These are phyloP conservation scores for Solanum arcanum DNA, from an alignment of 257 asterid species.

Conservation along the genomic window DNA sequence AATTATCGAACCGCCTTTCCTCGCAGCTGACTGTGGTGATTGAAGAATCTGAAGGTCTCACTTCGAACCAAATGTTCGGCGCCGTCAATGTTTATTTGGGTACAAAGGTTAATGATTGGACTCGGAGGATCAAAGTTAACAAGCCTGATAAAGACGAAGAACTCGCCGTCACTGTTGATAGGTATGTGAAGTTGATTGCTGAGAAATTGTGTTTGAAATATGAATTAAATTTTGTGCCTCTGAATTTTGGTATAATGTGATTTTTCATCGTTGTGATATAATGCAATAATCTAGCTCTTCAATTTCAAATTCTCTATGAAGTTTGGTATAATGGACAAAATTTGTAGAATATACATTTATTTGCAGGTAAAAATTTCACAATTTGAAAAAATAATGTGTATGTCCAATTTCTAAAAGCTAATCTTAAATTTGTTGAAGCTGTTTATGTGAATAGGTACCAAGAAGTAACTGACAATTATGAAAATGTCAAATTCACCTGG, in stretches of 20 bases:
- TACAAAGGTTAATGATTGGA: constrained; percentile 38
- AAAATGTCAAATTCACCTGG: constrained; percentile 36
- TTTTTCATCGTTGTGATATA: too few species aligned
- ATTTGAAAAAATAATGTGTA: not conserved
- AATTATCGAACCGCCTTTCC: constrained; percentile 30
- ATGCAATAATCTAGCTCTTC: not conserved
- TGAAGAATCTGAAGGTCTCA: constrained; percentile 57
- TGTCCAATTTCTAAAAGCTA: not conserved
- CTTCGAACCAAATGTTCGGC: constrained; percentile 51
- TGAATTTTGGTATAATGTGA: too few species aligned
- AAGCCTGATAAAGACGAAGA: constrained; percentile 46
- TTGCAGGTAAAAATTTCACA: not conserved
- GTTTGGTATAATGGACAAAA: not conserved
- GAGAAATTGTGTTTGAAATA: not conserved
- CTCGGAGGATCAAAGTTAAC: constrained; percentile 43
- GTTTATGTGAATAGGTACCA: constrained; percentile 14
- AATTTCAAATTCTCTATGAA: not conserved
- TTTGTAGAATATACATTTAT: not conserved
- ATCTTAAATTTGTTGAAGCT: not conserved
- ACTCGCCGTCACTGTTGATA: constrained; percentile 40
- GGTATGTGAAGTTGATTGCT: not conserved
- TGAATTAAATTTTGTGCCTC: not conserved
- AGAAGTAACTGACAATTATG: constrained; percentile 32
- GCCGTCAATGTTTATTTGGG: constrained; percentile 42
- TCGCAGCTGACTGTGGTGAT: constrained; percentile 47